Conservation (phyloP, 768 basidiomycete species). For the Cystofilobasidium capitatum region DNA sequence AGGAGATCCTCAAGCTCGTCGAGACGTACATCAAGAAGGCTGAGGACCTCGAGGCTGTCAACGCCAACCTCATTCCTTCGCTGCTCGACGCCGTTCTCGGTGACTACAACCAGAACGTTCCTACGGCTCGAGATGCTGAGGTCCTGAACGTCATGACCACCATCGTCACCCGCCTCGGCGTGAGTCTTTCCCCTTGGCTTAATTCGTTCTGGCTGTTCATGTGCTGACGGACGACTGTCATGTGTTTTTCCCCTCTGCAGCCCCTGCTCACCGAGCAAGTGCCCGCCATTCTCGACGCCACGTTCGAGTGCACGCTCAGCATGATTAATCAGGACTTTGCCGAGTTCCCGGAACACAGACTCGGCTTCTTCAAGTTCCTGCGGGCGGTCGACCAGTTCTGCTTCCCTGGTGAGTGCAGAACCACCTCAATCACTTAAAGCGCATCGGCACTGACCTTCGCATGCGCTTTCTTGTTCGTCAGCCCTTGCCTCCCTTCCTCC, state of each 20-base stretch:
- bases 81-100: constrained; percentile 94
- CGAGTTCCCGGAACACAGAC: constrained; percentile 96
- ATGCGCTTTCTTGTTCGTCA: constrained; percentile 33
- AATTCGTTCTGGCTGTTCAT: neutral
- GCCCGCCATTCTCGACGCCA: constrained; percentile 85
- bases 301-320: constrained; percentile 89
- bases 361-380: constrained; percentile 91
- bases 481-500: constrained; percentile 81
- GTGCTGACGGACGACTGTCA: neutral
- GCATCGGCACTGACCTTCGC: neutral
- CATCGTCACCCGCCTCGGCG: constrained; percentile 77
- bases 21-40: constrained; percentile 97
- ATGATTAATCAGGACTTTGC: constrained; percentile 99
- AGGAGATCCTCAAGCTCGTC: constrained; percentile 93
- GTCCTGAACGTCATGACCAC: constrained; percentile 96
- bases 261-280: constrained; percentile 82
- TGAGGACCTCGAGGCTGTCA: constrained; percentile 89
- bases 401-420: constrained; percentile 69
- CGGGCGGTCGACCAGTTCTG: constrained; percentile 84
- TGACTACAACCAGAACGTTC: constrained; percentile 90
- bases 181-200: constrained; percentile 44
- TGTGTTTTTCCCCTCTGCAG: constrained; percentile 42
- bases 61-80: constrained; percentile 83
- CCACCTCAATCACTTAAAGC: neutral
- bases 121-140: constrained; percentile 87